Conservation (phyloP, 371 early-diverging fungal genomes). For the Caulochytrium protostelioides region DNA sequence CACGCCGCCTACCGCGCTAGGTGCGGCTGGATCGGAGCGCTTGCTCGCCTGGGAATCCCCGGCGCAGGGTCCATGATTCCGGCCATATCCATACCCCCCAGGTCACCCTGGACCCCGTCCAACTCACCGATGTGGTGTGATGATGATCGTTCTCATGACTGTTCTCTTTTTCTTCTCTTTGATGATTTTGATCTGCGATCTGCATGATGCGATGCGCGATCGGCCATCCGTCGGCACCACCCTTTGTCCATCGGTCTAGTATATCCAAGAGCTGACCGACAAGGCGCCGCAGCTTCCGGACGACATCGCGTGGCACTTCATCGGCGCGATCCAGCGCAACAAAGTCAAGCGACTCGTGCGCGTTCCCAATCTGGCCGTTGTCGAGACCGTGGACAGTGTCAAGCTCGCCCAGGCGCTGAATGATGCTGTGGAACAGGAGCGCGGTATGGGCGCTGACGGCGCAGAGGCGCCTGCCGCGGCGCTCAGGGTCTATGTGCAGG, state of each 20-base stretch:
- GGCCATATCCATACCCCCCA: not conserved
- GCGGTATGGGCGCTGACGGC: not conserved
- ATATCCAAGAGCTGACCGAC: constrained; percentile 81
- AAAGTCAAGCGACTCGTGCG: constrained; percentile 69
- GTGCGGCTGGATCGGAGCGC: not conserved
- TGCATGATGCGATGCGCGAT: not conserved
- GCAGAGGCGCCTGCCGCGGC: not conserved
- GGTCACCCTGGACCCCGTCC: not conserved
- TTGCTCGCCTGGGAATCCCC: not conserved
- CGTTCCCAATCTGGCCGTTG: constrained; percentile 68
- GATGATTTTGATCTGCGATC: not conserved
- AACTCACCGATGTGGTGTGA: not conserved
- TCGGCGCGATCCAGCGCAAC: constrained; percentile 73
- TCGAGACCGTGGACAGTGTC: constrained; percentile 56
- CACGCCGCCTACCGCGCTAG: not conserved
- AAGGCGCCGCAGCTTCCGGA: constrained; percentile 40
- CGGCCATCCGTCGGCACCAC: not conserved
- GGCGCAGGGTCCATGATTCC: not conserved
- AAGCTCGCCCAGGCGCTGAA: not conserved
- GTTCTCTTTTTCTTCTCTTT: constrained; percentile 1
- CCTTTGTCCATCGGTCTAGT: no score
- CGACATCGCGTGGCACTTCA: constrained; percentile 79
- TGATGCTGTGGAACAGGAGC: not conserved
- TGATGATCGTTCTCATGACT: not conserved
- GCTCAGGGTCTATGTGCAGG: not conserved